Conservation (phyloP, 305 asterid species). For the Fraxinus albicans region DNA sequence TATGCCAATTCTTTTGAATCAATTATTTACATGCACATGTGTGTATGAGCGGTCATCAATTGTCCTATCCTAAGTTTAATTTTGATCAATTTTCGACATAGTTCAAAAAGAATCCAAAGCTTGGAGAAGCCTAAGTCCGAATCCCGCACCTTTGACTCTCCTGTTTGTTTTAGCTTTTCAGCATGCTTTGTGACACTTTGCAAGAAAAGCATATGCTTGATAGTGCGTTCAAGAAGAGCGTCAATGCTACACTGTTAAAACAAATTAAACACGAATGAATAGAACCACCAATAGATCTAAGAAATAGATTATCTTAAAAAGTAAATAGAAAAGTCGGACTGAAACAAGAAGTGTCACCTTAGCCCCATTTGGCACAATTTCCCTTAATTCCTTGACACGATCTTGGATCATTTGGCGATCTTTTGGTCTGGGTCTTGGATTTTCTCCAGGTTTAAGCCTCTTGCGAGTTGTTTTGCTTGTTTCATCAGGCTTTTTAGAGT, state of each 20-base stretch:
- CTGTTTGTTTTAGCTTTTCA: constrained; percentile 63
- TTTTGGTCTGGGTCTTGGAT: constrained; percentile 77
- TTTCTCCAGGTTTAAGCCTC: constrained; percentile 78
- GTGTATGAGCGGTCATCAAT: neutral
- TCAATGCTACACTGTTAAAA: constrained; percentile 81
- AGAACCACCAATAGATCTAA: constrained; percentile 1
- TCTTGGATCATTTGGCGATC: constrained; percentile 95
- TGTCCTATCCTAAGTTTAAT: neutral
- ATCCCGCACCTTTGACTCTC: constrained; percentile 59
- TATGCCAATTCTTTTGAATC: neutral
- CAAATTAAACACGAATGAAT: constrained; percentile 15
- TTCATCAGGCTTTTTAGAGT: constrained; percentile 52
- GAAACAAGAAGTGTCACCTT: constrained; percentile 43
- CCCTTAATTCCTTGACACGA: constrained; percentile 79
- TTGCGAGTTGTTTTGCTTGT: constrained; percentile 51
- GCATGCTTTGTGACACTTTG: constrained; percentile 81
- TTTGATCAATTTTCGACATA: neutral
- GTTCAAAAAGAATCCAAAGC: constrained; percentile 1
- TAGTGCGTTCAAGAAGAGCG: constrained; percentile 73
- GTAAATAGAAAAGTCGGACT: neutral
- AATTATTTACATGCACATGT: neutral
- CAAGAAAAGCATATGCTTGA: constrained; percentile 79
- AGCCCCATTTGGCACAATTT: constrained; percentile 74
- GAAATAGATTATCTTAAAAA: neutral
- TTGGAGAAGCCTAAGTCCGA: neutral